phyloP scores from a whole-genome alignment of 202 grass and related monocot species.

The Carex arenaria region DNA sequence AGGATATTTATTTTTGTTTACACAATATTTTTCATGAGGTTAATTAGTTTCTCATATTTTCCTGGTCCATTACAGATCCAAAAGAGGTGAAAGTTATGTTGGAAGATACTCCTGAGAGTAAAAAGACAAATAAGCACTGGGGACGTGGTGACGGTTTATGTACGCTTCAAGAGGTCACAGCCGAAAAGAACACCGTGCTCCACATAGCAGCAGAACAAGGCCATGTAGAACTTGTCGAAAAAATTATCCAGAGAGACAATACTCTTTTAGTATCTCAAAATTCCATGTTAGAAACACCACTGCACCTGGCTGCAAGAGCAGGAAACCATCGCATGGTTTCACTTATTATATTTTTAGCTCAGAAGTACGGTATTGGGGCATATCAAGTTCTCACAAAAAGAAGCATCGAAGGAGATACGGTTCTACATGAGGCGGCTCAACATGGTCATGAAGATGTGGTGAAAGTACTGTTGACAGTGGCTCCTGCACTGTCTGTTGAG shows the following conservation, averaged over 20 bases:
- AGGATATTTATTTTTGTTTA: too few species aligned
- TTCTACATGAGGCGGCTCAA: slow-evolving; percentile 26
- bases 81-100: not conserved
- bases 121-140: not conserved
- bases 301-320: slow-evolving; percentile 32
- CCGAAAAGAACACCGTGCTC: slow-evolving; percentile 24
- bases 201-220: slow-evolving; percentile 31
- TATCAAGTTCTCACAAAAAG: not conserved
- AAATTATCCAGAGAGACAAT: not conserved
- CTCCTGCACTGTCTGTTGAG: not conserved
- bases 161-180: not conserved
- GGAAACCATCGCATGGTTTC: not conserved
- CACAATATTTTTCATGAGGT: not conserved
- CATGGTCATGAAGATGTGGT: not conserved
- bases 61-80: not conserved
- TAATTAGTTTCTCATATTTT: not conserved
- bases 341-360: not conserved
- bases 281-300: slow-evolving; percentile 28
- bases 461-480: not conserved
- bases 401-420: slow-evolving; percentile 23
- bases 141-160: not conserved
- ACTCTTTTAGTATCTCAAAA: slow-evolving; percentile 22
- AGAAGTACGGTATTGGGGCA: not conserved
- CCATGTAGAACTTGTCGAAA: not conserved
- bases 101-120: not conserved